Evolutionary conservation across 2,329 filamentous ascomycete genomes (phyloP), one percentile per base, ranked within the genome.

Genomic region (Metarhizium humberi): DNA sequence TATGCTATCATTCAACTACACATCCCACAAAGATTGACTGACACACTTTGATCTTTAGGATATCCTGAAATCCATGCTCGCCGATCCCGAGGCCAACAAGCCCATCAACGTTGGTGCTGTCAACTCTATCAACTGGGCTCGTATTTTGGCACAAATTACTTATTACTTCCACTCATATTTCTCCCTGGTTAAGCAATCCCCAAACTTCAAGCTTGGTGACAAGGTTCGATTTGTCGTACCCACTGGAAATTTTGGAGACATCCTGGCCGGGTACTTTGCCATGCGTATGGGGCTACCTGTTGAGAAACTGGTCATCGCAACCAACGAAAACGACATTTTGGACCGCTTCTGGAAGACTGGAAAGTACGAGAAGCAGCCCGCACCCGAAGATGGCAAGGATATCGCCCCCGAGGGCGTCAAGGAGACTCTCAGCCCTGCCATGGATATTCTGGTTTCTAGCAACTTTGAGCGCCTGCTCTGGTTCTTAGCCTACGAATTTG

Each of bases 161-260:
- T 97, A 96, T 80, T 99, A 96, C 78, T 95, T 96, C 77, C 80
- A 94, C 72, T 85, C 94, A 13, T 97, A 97, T 78, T 96, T 96
- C 73, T 76, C 85, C 14, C 84, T 99, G 38, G 79, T 78, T 58
- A 81, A 78, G 67, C 76, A 79, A 52, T 81, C 82, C 4, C 66
- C 79, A 0, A 71, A 74, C 16, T 87, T 87, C 70, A 79, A 83
- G 56, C 65, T 86, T 29, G 82, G 80, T 61, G 82, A 88, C 62
- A 84, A 82, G 66, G 79, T 94, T 43, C 86, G 92, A 57, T 95
- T 92, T 65, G 88, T 95, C 8, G 90, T 95, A 0, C 94, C 94
- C 2, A 95, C 92, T 0, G 94, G 94, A 55, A 97, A 99, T 78
- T 99, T 99, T 72, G 90, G 94, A 59, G 90, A 97, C 68, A 91